Evolutionary conservation across 257 asterid species (phyloP).

Genomic region (Prunella vulgaris): DNA sequence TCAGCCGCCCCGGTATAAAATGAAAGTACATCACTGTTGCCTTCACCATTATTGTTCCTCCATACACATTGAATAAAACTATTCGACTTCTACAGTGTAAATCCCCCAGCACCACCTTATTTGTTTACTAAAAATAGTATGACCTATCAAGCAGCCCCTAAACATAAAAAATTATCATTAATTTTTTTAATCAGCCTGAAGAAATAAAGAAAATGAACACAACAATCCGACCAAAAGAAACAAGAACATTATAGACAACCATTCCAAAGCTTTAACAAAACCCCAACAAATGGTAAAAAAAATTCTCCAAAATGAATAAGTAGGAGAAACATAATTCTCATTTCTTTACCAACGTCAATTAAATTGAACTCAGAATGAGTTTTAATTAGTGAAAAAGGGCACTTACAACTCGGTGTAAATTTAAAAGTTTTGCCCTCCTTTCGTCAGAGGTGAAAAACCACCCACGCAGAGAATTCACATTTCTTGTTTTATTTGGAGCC

Average conservation of each 20-base stretch:
- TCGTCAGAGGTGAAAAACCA: slow-evolving; percentile 16
- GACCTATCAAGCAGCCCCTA: too few relatives aligned
- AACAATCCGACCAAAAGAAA: neutral
- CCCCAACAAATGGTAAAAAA: neutral
- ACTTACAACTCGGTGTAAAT: slow-evolving; percentile 26
- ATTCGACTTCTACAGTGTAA: too few relatives aligned
- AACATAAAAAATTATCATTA: neutral
- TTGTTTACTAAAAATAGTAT: too few relatives aligned
- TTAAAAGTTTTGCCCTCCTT: neutral
- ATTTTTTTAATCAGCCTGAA: too few relatives aligned
- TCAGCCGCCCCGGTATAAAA: too few relatives aligned
- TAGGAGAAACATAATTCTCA: neutral
- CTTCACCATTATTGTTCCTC: too few relatives aligned
- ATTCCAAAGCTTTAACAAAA: neutral
- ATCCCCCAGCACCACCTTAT: too few relatives aligned
- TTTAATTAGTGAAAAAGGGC: slow-evolving; percentile 17
- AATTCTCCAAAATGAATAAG: neutral
- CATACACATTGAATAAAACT: too few relatives aligned
- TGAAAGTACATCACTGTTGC: too few relatives aligned
- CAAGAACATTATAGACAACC: too few relatives aligned
- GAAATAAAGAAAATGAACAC: neutral
- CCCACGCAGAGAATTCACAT: too few relatives aligned
- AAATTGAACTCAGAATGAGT: slow-evolving; percentile 6
- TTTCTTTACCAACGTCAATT: neutral
- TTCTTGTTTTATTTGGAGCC: too few relatives aligned